Evolutionary conservation across 2,329 filamentous ascomycete species (phyloP), one percentile per base, ranked within the genome.

Genomic region (Grosmannia huntii): DNA sequence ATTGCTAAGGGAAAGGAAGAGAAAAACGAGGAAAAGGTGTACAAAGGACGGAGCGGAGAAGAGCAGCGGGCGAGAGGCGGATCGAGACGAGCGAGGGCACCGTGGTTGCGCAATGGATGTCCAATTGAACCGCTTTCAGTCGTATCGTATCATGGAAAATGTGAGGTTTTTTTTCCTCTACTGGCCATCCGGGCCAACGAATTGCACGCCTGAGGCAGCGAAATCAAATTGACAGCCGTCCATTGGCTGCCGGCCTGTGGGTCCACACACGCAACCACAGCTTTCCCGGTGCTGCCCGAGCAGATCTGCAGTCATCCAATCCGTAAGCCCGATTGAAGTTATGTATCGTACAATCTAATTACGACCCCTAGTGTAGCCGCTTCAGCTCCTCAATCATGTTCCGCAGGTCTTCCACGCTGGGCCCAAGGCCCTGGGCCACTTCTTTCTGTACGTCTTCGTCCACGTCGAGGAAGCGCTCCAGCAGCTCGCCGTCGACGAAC

Each of bases 401-500:
- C 54, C 83, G 75, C 71, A 86, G 79, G 74, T 83, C 68, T 70
- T 85, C 78, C 62, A 89, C 70, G 75, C 75, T 81, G 62, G 74
- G 84, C 57, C 75, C 86, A 63, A 78, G 76, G 54, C 75, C 83
- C 68, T 76, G 68, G 59, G 74, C 83, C 55, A 80, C 74, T 57
- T 72, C 68, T 64, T 72, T 74, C 70, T 85, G 83, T 48, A 72
- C 72, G 44, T 75, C 74, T 58, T 85, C 82, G 52, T 80, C 76
- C 62, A 88, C 74, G 62, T 90, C 85, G 63, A 97, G 70, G 67
- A 96, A 96, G 56, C 82, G 73, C 72, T 97, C 92, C 14, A 99
- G 77, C 65, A 97, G 76, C 68, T 96, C 92, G 0, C 92, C 94
- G 66, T 99, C 94, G 14, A 99, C 82, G 66, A 97, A 97, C 1